Conservation (phyloP, 495 filamentous ascomycete genomes). For the Tetracladium setigerum region DNA sequence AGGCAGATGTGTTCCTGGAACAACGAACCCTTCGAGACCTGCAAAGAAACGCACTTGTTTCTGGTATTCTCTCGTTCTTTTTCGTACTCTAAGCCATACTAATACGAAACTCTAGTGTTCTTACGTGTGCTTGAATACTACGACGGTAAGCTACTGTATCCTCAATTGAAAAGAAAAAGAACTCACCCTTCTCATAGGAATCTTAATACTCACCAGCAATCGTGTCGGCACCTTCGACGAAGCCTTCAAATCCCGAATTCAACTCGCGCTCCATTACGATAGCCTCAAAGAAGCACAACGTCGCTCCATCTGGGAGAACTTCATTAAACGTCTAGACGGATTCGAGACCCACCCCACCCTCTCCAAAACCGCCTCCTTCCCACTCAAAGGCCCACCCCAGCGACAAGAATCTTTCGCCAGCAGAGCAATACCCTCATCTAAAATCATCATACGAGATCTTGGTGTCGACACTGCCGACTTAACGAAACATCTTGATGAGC, state of each 20-base stretch:
- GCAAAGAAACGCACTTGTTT: constrained; percentile 39
- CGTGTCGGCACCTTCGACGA: constrained; percentile 45
- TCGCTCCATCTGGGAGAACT: background rate
- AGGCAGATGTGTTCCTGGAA: constrained; percentile 36
- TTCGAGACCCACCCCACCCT: too few species aligned
- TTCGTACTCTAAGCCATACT: background rate
- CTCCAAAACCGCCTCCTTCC: constrained; percentile 23
- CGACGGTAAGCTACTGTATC: background rate
- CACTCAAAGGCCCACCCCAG: constrained; percentile 51
- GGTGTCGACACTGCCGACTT: constrained; percentile 23
- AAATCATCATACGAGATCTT: too few species aligned
- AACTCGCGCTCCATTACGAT: constrained; percentile 15
- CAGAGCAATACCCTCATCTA: too few species aligned
- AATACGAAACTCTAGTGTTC: constrained; percentile 32
- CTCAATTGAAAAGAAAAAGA: background rate
- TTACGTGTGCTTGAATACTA: constrained; percentile 52
- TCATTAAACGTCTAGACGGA: background rate
- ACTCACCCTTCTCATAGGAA: constrained; percentile 24
- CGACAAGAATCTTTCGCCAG: constrained; percentile 19
- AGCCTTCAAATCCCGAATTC: constrained; percentile 32
- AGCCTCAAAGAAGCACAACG: constrained; percentile 1
- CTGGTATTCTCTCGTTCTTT: constrained; percentile 7
- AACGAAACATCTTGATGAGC: background rate
- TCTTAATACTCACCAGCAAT: constrained; percentile 52
- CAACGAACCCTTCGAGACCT: constrained; percentile 32